Conservation (phyloP, 305 asterid species). For the Fraxinus greggii region DNA sequence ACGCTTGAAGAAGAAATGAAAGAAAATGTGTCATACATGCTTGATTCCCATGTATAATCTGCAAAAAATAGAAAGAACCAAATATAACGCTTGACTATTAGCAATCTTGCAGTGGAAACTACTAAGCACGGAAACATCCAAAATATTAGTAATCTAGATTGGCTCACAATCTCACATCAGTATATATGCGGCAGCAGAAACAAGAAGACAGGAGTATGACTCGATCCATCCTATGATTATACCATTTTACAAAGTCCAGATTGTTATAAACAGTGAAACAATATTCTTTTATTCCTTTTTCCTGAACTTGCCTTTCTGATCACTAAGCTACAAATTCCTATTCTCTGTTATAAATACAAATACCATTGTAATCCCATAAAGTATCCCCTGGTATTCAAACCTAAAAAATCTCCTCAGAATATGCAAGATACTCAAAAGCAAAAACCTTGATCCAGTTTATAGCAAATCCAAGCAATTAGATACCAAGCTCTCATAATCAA, state of each 20-base stretch:
- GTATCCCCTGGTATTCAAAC: not conserved
- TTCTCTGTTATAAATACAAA: not conserved
- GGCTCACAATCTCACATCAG: not conserved
- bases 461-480: not conserved
- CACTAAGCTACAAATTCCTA: not conserved
- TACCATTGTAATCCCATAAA: not conserved
- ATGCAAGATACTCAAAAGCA: not conserved
- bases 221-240: conserved; percentile 1
- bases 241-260: not conserved
- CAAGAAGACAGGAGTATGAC: not conserved
- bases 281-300: not conserved
- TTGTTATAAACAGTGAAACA: not conserved
- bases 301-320: not conserved
- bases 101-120: not conserved
- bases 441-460: not conserved
- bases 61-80: conserved; percentile 30
- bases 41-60: conserved; percentile 89
- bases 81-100: not conserved
- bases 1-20: conserved; percentile 80
- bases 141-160: conserved; percentile 1
- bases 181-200: not conserved
- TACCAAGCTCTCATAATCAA: not conserved
- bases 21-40: conserved; percentile 69
- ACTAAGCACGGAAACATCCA: conserved; percentile 12
- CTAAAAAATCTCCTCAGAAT: not conserved